phyloP scores from a whole-genome alignment of 345 rosid species.

The Hibiscus mutabilis region DNA sequence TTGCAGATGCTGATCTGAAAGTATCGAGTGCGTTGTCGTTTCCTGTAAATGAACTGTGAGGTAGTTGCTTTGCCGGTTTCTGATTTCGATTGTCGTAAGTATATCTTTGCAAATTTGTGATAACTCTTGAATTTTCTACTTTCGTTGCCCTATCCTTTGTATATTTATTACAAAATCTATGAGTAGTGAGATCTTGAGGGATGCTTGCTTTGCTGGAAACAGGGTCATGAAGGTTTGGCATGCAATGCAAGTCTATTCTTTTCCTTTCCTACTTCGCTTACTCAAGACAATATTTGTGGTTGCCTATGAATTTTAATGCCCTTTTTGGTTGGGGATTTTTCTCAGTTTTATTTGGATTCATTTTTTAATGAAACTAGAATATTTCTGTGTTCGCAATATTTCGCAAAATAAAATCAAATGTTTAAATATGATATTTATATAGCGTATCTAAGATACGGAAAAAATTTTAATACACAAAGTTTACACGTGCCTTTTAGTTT shows the following conservation, averaged over 20 bases:
- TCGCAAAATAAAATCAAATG: no score
- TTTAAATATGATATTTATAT: no score
- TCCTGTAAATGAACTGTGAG: slow-evolving; percentile 5
- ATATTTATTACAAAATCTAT: background rate
- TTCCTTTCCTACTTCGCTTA: background rate
- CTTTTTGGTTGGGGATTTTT: background rate
- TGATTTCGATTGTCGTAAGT: background rate
- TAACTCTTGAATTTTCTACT: background rate
- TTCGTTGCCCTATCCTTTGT: background rate
- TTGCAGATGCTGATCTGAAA: background rate
- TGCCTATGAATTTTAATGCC: background rate
- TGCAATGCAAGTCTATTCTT: background rate
- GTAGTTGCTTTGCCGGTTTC: background rate
- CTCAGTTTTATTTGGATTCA: no score
- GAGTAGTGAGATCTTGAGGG: background rate
- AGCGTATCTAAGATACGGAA: no score
- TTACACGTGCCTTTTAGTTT: no score
- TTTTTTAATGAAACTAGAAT: no score
- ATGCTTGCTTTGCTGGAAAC: background rate
- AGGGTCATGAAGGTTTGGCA: background rate
- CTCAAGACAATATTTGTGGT: background rate
- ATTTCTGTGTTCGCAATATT: no score
- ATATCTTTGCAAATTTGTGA: background rate
- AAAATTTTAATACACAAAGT: no score
- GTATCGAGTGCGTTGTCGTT: background rate